Evolutionary conservation across 345 rosid genomes (phyloP).

Genomic region (Murraya paniculata): DNA sequence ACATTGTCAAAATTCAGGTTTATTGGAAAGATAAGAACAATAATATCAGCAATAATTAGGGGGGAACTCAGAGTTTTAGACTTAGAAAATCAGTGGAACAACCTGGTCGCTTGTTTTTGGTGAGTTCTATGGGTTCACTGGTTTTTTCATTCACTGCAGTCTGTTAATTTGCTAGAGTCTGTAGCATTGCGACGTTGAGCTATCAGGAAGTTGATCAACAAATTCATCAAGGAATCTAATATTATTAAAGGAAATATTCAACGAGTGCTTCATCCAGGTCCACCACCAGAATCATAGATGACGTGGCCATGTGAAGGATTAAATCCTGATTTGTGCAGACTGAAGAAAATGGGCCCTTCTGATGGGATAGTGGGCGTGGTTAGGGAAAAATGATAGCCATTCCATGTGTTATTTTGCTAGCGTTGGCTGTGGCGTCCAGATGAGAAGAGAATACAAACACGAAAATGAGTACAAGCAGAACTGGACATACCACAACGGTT

Average conservation of each 20-base stretch:
- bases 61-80: background rate
- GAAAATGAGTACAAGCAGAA: slow-evolving; percentile 16
- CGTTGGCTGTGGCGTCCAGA: slow-evolving; percentile 9
- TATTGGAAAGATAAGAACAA: background rate
- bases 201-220: background rate
- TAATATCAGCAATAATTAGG: background rate
- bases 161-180: background rate
- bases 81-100: background rate
- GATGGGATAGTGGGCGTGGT: slow-evolving; percentile 26
- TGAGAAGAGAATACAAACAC: slow-evolving; percentile 9
- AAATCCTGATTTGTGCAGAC: slow-evolving; percentile 24
- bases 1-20: background rate
- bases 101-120: background rate
- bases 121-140: background rate
- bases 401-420: slow-evolving; percentile 34
- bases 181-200: background rate
- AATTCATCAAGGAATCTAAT: background rate
- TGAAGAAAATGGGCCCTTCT: slow-evolving; percentile 35
- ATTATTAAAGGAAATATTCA: background rate
- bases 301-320: slow-evolving; percentile 43
- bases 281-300: slow-evolving; percentile 8
- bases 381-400: slow-evolving; percentile 27
- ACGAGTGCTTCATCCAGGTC: background rate
- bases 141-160: background rate
- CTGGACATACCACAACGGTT: background rate